A percentile compares a stretch with the other conserved stretches of the same genome.
These are phyloP conservation scores for Apiosordaria backusii DNA, from an alignment of 495 filamentous ascomycete genomes.

Conservation along the genomic window DNA sequence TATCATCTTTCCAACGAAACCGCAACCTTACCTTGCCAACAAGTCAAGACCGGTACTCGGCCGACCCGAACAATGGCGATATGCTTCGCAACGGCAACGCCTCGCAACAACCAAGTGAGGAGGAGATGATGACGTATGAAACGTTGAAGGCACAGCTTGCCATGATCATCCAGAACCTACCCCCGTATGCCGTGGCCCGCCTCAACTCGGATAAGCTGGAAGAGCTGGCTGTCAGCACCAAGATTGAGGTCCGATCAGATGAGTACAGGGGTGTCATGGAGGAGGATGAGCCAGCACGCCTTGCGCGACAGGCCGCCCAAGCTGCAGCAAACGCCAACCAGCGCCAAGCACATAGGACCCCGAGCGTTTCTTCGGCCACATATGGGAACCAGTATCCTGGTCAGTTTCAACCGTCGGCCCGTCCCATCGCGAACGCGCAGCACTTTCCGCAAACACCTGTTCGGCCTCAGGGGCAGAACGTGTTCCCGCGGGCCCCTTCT, in stretches of 20 bases:
- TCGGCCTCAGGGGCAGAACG: conserved; percentile 33
- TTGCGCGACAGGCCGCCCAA: conserved; percentile 36
- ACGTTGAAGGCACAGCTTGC: conserved; percentile 68
- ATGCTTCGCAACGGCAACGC: conserved; percentile 49
- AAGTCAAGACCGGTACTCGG: conserved; percentile 45
- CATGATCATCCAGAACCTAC: conserved; percentile 68
- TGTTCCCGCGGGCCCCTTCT: conserved; percentile 32
- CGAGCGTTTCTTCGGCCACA: conserved; percentile 34
- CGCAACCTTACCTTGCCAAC: conserved; percentile 62
- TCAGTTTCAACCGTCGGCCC: conserved; percentile 34
- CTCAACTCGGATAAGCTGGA: conserved; percentile 79
- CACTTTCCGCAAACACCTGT: conserved; percentile 45
- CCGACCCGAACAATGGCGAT: conserved; percentile 49
- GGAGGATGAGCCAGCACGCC: conserved; percentile 62
- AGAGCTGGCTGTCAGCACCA: conserved; percentile 78
- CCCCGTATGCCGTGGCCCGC: conserved; percentile 82
- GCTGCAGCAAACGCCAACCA: conserved; percentile 30
- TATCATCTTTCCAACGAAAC: conserved; percentile 82
- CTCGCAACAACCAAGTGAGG: conserved; percentile 51
- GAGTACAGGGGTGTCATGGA: conserved; percentile 81
- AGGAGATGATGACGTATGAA: conserved; percentile 72
- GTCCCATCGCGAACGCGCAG: conserved; percentile 39
- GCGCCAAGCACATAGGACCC: conserved; percentile 40
- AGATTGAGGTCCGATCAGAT: conserved; percentile 65
- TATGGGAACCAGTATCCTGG: conserved; percentile 36